Conservation (phyloP, 2,329 filamentous ascomycete species). For the Ilyonectria sp. region DNA sequence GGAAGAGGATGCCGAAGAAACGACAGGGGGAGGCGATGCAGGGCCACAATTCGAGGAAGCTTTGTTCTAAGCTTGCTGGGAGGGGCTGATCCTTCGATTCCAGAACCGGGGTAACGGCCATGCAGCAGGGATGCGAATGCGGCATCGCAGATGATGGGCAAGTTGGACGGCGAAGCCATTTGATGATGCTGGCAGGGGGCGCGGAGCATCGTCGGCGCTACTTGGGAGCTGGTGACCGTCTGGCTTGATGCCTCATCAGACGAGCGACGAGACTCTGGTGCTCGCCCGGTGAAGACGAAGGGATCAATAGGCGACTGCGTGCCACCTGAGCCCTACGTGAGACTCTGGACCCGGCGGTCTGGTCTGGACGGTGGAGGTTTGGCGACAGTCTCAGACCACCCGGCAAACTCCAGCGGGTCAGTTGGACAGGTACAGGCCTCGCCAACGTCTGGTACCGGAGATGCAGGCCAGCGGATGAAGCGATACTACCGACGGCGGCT, state of each 20-base stretch:
- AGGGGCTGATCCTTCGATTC: slow-evolving; percentile 13
- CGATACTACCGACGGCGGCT: slow-evolving; percentile 15
- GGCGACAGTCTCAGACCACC: neutral
- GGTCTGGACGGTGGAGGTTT: neutral
- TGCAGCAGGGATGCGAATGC: slow-evolving; percentile 23
- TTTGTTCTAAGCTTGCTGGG: slow-evolving; percentile 28
- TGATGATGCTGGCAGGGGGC: slow-evolving; percentile 16
- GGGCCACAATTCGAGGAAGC: slow-evolving; percentile 19
- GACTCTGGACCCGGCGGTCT: neutral
- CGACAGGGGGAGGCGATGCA: neutral
- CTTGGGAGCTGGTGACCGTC: slow-evolving; percentile 11
- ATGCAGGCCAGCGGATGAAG: neutral
- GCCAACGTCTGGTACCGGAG: neutral
- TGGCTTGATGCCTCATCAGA: slow-evolving; percentile 8
- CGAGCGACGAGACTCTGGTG: neutral
- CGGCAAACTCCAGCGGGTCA: neutral
- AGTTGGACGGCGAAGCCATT: slow-evolving; percentile 17
- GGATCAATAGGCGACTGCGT: neutral
- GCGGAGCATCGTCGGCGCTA: slow-evolving; percentile 37
- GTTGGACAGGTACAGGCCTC: no score
- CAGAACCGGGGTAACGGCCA: slow-evolving; percentile 13
- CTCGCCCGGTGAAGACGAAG: neutral
- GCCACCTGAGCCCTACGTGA: neutral
- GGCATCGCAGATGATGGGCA: slow-evolving; percentile 20
- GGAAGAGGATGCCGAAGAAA: slow-evolving; percentile 17